phyloP scores from a whole-genome alignment of 2,329 filamentous ascomycete genomes.

The Aspergillus eucalypticola region DNA sequence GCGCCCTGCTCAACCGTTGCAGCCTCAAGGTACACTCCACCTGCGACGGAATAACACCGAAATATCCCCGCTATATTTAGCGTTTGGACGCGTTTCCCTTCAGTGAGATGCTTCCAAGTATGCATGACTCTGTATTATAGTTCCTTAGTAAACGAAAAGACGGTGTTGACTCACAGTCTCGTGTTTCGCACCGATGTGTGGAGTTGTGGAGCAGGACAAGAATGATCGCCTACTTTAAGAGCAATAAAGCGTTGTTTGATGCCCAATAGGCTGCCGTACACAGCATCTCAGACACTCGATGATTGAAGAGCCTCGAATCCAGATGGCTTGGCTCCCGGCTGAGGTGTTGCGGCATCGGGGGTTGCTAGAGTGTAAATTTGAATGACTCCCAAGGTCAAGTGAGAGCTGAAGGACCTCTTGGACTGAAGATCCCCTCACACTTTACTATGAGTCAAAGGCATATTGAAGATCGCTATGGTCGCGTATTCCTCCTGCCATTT shows the following conservation, averaged over 20 bases:
- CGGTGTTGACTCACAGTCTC: background rate
- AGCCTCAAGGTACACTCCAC: too few species aligned
- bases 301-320: background rate
- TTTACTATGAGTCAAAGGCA: background rate
- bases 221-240: slow-evolving; percentile 3
- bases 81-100: background rate
- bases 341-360: background rate
- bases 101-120: too few species aligned
- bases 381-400: background rate
- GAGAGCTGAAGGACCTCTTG: background rate
- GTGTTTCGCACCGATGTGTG: background rate
- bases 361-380: background rate
- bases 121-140: background rate
- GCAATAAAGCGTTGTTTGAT: background rate
- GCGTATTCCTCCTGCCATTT: background rate
- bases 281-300: background rate
- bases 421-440: background rate
- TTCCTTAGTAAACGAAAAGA: background rate
- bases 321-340: background rate
- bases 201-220: slow-evolving; percentile 1
- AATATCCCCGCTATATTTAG: background rate
- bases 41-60: too few species aligned
- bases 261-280: background rate
- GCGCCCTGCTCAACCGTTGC: too few species aligned
- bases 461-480: background rate